phyloP scores from a whole-genome alignment of 345 rosid species.

The Orychophragmus violaceus region DNA sequence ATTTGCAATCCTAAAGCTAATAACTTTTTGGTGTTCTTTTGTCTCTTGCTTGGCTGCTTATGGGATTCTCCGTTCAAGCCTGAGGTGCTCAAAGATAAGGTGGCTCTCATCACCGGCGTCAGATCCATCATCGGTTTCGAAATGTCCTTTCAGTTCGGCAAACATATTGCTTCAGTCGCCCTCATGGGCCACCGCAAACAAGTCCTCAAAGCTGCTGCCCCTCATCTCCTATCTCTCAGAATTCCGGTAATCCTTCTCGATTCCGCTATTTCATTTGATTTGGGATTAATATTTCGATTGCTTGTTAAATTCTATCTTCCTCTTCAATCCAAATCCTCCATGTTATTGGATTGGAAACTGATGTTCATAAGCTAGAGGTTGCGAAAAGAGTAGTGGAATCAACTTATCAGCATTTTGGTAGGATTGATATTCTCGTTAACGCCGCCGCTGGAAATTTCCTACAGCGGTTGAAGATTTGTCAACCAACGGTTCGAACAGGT shows the following conservation, averaged over 20 bases:
- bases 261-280: neutral
- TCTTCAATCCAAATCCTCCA: constrained; percentile 11
- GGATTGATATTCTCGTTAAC: constrained; percentile 64
- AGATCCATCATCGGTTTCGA: constrained; percentile 82
- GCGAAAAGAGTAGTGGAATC: constrained; percentile 66
- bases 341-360: constrained; percentile 80
- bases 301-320: neutral
- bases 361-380: constrained; percentile 72
- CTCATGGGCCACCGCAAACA: constrained; percentile 73
- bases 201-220: constrained; percentile 26
- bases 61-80: constrained; percentile 55
- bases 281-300: too few species aligned
- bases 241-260: constrained; percentile 10
- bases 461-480: constrained; percentile 75
- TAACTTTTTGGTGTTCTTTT: too few species aligned
- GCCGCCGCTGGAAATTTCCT: constrained; percentile 85
- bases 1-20: too few species aligned
- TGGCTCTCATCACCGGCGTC: constrained; percentile 70
- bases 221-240: constrained; percentile 43
- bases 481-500: constrained; percentile 79
- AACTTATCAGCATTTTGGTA: constrained; percentile 54
- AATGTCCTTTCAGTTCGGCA: constrained; percentile 58
- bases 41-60: neutral
- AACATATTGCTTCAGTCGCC: constrained; percentile 66
- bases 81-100: constrained; percentile 48